phyloP scores from a whole-genome alignment of 225 moss, liverwort and hornwort genomes.

The Marchantia paleacea region DNA sequence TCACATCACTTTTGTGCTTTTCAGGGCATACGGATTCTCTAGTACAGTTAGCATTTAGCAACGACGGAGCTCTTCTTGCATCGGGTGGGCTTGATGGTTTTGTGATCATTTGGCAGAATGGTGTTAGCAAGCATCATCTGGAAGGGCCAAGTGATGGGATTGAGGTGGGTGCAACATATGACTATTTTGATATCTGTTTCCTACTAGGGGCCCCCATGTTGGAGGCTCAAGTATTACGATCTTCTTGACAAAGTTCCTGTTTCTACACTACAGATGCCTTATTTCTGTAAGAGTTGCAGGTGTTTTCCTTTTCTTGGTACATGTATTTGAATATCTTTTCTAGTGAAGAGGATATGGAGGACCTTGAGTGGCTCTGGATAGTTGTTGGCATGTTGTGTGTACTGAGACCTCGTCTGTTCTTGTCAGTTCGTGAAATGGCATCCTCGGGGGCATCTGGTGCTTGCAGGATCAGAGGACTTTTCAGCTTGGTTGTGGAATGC shows the following conservation, averaged over 20 bases:
- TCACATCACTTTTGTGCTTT: background rate
- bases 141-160: slow-evolving; percentile 89
- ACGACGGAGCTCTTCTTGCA: slow-evolving; percentile 77
- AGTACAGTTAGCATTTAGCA: slow-evolving; percentile 71
- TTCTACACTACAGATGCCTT: background rate
- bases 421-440: slow-evolving; percentile 95
- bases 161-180: slow-evolving; percentile 53
- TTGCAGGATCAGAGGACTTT: slow-evolving; percentile 93
- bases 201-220: background rate
- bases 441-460: slow-evolving; percentile 82
- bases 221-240: background rate
- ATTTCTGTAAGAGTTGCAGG: background rate
- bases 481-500: slow-evolving; percentile 98
- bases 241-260: background rate
- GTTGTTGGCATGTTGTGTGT: background rate
- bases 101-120: slow-evolving; percentile 81
- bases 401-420: background rate
- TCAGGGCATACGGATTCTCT: slow-evolving; percentile 82
- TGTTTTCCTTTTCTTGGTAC: background rate
- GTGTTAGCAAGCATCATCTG: slow-evolving; percentile 61
- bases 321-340: background rate
- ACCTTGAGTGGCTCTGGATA: background rate
- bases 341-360: background rate
- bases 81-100: slow-evolving; percentile 86
- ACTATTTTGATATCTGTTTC: background rate